Evolutionary conservation across 2,329 filamentous ascomycete species (phyloP), one percentile per base, ranked within the genome.

Genomic region (Cordyceps sp.): DNA sequence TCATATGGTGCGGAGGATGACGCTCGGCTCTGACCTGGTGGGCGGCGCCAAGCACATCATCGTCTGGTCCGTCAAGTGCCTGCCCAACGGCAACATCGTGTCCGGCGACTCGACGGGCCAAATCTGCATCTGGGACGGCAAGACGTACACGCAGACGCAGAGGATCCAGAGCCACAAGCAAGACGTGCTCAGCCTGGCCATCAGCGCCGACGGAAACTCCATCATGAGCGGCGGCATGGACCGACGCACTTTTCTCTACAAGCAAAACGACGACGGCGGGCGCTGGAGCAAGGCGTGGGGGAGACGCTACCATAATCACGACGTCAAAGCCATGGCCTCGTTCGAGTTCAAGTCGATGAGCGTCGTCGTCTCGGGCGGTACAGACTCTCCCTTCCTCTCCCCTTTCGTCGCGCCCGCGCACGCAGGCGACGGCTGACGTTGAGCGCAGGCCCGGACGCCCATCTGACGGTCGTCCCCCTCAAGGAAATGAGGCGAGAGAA

Each of bases 41-140:
- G 81, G 80, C 28, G 82, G 82, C 6, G 73, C 80, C 14, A 88
- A 82, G 54, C 80, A 93, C 41, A 78, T 86, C 35, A 74, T 96
- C 31, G 80, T 93, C 12, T 98, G 90, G 90, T 78, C 83, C 32
- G 78, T 98, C 39, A 93, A 85, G 55, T 84, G 80, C 47, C 64
- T 96, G 21, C 72, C 79, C 9, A 80, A 82, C 46, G 86, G 85
- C 31, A 84, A 90, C 42, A 90, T 98, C 38, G 77, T 96, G 10
- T 93, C 86, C 2, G 90, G 84, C 31, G 90, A 98, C 52, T 96
- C 90, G 4, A 86, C 85, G 5, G 90, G 90, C 21, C 85, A 96
- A 50, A 67, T 98, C 26, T 77, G 83, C 41, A 82, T 96, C 48
- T 98, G 86, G 79, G 84, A 93, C 49, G 83, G 84, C 34, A 86